Base-by-base conservation (phyloP, 257 asterid species). In the Penstemon newberryi region DNA sequence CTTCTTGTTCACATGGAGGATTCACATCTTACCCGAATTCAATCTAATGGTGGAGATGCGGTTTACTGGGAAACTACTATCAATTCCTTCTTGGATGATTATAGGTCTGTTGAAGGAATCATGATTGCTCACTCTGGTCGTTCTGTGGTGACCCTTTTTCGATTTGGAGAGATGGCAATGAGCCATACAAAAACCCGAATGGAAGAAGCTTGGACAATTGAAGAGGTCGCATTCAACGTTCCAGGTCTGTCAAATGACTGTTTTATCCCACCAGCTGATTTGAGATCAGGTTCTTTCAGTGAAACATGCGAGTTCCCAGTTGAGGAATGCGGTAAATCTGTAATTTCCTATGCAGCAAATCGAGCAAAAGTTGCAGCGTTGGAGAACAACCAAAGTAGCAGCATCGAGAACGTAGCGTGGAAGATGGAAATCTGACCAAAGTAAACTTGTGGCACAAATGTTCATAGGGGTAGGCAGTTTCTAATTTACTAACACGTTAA, bases 171-270 rank as follows among this genome's bases (percentile, higher is more conserved):
- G 80, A 82, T 56, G 82, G 93, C 96, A 4, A 82, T 85, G 91
- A 91, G 96, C 82, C 97, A 91, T 79, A 78, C 95, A 0, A 91
- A 87, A 72, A 91, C 97, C 0, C 80, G 90, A 70, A 91, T 91
- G 96, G 97, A 89, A 73, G 97, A 91, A 80, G 89, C 84, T 10
- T 91, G 97, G 97, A 85, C 91, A 3, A 88, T 91, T 2, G 96
- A 89, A 55, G 97, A 91, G 82, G 96, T 85, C 1, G 95, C 95
- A 0, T 91, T 91, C 69, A 91, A 91, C 41, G 85, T 91, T 33
- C 93, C 95, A 0, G 97, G 97, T 19, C 77, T 91, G 12, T 88
- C 95, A 3, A 8, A 75, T 10, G 97, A 91, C 79, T 91, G 96
- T 70, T 91, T 91, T 46, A 88, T 91, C 10, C 96, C 97, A 0